Evolutionary conservation across 2,329 filamentous ascomycete genomes (phyloP).

Genomic region (Massarina eburnea): DNA sequence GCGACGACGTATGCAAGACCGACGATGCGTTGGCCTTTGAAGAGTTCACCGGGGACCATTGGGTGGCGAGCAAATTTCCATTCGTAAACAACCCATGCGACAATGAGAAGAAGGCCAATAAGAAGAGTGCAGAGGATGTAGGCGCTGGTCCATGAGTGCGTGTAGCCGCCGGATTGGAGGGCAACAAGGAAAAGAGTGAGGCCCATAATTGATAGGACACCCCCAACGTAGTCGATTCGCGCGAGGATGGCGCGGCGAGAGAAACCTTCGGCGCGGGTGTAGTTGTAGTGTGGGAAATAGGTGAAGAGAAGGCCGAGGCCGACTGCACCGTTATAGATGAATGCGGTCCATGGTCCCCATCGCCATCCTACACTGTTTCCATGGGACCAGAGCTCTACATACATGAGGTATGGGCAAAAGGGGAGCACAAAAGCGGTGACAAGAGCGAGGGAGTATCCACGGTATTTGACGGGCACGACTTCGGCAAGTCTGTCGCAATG

Average conservation of each 20-base stretch:
- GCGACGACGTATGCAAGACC: conserved; percentile 35
- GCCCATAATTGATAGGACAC: conserved; percentile 34
- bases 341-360: conserved; percentile 38
- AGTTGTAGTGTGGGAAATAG: conserved; percentile 33
- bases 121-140: conserved; percentile 42
- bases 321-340: conserved; percentile 37
- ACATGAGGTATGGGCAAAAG: conserved; percentile 37
- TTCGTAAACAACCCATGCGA: conserved; percentile 41
- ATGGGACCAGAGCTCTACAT: conserved; percentile 33
- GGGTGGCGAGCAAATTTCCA: conserved; percentile 42
- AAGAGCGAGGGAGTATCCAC: conserved; percentile 36
- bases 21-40: conserved; percentile 35
- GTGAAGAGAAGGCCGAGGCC: conserved; percentile 32
- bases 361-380: conserved; percentile 31
- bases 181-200: conserved; percentile 42
- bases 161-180: conserved; percentile 44
- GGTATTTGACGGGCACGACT: conserved; percentile 36
- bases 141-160: conserved; percentile 42
- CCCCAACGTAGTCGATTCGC: conserved; percentile 35
- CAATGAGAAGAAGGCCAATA: conserved; percentile 38
- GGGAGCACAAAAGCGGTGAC: conserved; percentile 39
- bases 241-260: conserved; percentile 32
- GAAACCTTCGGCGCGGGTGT: conserved; percentile 36
- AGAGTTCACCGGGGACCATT: conserved; percentile 44
- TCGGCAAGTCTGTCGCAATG: conserved; percentile 28